Base-by-base conservation (phyloP, 148 eudicot species). In the Chenopodium quinoa region DNA sequence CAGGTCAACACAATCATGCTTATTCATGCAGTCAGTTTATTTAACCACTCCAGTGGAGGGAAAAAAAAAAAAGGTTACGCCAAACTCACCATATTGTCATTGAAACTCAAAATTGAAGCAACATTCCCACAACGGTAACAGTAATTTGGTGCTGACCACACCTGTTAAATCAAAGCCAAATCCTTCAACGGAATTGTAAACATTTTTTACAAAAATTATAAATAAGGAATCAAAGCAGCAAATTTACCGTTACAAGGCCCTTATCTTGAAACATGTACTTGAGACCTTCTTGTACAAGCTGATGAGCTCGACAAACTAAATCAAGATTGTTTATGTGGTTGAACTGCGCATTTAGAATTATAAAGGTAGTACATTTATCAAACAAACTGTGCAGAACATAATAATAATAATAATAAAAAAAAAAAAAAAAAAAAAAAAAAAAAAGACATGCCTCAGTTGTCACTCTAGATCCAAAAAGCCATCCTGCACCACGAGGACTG, bases 211-310 rank as follows among this genome's bases (percentile, higher is more conserved):
- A 52, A 76, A 34, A 31, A 31, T 31, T 40, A 40, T 40, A 1
- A 86, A 74, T 29, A 66, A 63, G 58, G 64, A 85, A 77, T 25
- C 5, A 7, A 70, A 81, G 76, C 77, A 83, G 82, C 77, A 72
- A 23, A 16, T 19, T 89, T 86, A 96, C 99, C 84, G 99, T 96
- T 52, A 96, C 99, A 73, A 96, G 98, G 89, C 99, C 99, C 87
- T 96, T 96, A 85, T 96, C 99, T 84, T 96, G 99, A 85, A 96
- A 96, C 99, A 96, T 96, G 89, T 96, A 96, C 81, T 96, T 96
- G 60, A 96, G 91, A 84, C 99, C 99, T 92, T 96, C 99, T 84
- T 96, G 99, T 58, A 96, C 99, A 71, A 96, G 97, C 87, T 96
- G 99, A 86, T 96, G 99, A 83, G 99, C 99, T 48, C 99, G 99